Conservation (phyloP, 441 rosid genomes). For the Populus hybrid region DNA sequence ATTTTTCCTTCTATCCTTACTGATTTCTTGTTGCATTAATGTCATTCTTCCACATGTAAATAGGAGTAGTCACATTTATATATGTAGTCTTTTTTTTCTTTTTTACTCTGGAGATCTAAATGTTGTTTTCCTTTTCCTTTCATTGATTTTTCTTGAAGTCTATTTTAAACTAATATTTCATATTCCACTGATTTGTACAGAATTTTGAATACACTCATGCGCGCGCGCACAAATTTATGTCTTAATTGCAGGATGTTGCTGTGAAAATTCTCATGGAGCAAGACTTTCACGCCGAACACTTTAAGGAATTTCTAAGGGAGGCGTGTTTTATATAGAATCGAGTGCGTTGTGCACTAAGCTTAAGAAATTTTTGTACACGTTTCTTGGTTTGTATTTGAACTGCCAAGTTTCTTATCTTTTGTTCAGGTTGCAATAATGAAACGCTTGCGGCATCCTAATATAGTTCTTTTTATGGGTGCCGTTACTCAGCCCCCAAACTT, state of each 20-base stretch:
- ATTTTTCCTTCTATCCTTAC: too few relatives aligned
- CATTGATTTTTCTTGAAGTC: background rate
- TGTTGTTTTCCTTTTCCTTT: background rate
- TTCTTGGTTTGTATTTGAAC: constrained; percentile 22
- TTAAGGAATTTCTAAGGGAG: constrained; percentile 93
- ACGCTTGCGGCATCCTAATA: too few relatives aligned
- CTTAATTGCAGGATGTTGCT: constrained; percentile 83
- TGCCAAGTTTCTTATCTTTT: constrained; percentile 12
- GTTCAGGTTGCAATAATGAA: constrained; percentile 86
- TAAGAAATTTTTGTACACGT: background rate
- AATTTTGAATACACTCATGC: background rate
- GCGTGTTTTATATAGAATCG: constrained; percentile 32
- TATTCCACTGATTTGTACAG: background rate
- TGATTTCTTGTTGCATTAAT: background rate
- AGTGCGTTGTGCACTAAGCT: constrained; percentile 6
- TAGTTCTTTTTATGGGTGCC: too few relatives aligned
- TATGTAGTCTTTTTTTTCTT: background rate
- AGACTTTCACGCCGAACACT: constrained; percentile 84
- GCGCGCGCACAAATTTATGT: background rate
- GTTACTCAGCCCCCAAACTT: too few relatives aligned
- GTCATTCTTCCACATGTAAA: background rate
- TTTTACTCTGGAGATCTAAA: background rate
- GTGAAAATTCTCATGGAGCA: constrained; percentile 99
- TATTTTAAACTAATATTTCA: background rate
- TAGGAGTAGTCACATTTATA: background rate